These are phyloP conservation scores for Dothideomycetes sp. DNA, from an alignment of 2,329 filamentous ascomycete genomes.

Conservation along the genomic window DNA sequence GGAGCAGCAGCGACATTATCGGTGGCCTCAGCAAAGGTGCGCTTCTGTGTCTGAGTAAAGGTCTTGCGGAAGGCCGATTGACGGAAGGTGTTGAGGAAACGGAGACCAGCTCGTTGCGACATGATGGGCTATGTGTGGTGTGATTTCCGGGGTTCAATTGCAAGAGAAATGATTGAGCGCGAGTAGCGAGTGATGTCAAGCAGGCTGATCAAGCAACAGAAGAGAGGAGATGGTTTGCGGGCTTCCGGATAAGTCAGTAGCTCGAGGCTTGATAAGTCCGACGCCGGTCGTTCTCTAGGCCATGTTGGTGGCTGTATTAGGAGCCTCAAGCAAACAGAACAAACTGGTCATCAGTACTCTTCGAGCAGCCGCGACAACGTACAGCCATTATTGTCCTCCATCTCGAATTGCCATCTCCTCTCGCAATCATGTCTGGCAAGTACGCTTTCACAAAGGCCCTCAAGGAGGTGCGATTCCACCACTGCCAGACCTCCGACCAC, in stretches of 20 bases:
- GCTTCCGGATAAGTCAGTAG: background rate
- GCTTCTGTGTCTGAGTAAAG: conserved; percentile 45
- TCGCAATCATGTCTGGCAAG: conserved; percentile 65
- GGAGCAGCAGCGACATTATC: conserved; percentile 21
- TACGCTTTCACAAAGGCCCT: conserved; percentile 82
- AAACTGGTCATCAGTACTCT: background rate
- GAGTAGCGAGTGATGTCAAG: conserved; percentile 33
- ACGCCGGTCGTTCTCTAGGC: no score
- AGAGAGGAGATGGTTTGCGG: background rate
- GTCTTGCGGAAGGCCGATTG: conserved; percentile 38
- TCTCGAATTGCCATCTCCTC: no score
- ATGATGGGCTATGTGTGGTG: conserved; percentile 24
- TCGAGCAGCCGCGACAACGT: no score
- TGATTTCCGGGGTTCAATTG: conserved; percentile 7
- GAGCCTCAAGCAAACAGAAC: background rate
- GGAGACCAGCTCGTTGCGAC: conserved; percentile 47
- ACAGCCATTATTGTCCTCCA: no score
- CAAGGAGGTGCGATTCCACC: conserved; percentile 93
- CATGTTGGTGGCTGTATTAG: no score
- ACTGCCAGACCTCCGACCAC: conserved; percentile 88
- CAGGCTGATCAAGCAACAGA: background rate
- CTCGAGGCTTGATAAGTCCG: no score
- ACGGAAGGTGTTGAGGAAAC: conserved; percentile 42
- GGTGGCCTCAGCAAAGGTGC: conserved; percentile 53
- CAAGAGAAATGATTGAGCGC: conserved; percentile 29